phyloP scores from a whole-genome alignment of 2,329 filamentous ascomycete genomes.

The Camillea tinctor region DNA sequence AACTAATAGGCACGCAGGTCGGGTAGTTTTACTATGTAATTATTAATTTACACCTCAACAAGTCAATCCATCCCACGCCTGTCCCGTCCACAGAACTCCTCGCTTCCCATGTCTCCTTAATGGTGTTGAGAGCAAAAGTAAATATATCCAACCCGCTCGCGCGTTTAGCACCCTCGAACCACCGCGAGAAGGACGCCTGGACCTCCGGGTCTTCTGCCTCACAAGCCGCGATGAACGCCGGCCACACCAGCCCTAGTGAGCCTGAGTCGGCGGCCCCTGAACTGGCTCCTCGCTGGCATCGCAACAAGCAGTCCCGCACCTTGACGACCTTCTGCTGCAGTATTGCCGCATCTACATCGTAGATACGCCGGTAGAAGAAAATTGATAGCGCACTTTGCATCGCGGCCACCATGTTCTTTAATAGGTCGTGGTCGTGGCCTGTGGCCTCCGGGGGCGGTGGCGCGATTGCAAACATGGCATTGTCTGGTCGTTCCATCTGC shows the following conservation, averaged over 20 bases:
- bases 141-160: conserved; percentile 35
- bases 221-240: conserved; percentile 39
- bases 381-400: conserved; percentile 37
- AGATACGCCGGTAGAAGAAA: conserved; percentile 40
- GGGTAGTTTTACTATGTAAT: neutral
- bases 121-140: conserved; percentile 24
- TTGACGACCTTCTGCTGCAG: conserved; percentile 34
- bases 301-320: conserved; percentile 33
- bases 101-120: conserved; percentile 31
- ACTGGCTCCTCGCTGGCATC: conserved; percentile 22
- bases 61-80: conserved; percentile 2
- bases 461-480: no score
- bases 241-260: conserved; percentile 36
- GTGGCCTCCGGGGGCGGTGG: neutral
- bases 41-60: conserved; percentile 1
- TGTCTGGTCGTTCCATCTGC: no score
- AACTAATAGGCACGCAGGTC: no score
- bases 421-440: conserved; percentile 8
- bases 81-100: conserved; percentile 9
- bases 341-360: conserved; percentile 35
- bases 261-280: conserved; percentile 30
- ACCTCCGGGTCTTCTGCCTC: conserved; percentile 34
- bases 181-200: conserved; percentile 31
- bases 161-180: conserved; percentile 31
- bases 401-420: conserved; percentile 33